These are phyloP conservation scores for Puya raimondii DNA, from an alignment of 176 grass and related monocot genomes.

Conservation along the genomic window DNA sequence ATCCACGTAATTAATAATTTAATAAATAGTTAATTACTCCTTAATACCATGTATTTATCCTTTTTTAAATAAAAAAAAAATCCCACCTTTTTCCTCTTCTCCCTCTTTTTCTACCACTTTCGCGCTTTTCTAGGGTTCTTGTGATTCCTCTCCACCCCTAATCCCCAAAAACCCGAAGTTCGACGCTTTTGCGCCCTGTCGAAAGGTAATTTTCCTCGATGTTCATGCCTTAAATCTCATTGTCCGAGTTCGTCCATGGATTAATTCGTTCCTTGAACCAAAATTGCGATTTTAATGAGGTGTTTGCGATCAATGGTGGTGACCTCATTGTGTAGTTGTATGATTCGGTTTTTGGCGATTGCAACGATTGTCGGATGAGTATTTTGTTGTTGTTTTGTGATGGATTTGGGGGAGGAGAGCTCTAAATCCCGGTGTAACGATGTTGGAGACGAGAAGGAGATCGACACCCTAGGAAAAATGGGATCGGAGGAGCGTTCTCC, in stretches of 20 bases:
- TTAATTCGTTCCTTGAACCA: no score
- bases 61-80: neutral
- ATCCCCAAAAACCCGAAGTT: no score
- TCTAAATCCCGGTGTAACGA: neutral
- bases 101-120: neutral
- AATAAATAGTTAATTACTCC: no score
- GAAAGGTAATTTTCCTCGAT: no score
- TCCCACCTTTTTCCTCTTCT: neutral
- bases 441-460: neutral
- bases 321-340: neutral
- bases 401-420: constrained; percentile 16
- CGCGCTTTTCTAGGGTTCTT: neutral
- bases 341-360: neutral
- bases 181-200: no score
- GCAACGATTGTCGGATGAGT: neutral
- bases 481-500: neutral
- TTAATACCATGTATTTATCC: no score
- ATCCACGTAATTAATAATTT: no score
- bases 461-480: constrained; percentile 11
- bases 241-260: no score
- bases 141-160: no score
- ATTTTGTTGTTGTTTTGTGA: neutral
- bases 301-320: neutral
- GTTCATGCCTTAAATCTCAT: no score
- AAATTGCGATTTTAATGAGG: neutral